Conservation (phyloP, 1,284 basidiomycete genomes). For the Leccinum subfulvum region DNA sequence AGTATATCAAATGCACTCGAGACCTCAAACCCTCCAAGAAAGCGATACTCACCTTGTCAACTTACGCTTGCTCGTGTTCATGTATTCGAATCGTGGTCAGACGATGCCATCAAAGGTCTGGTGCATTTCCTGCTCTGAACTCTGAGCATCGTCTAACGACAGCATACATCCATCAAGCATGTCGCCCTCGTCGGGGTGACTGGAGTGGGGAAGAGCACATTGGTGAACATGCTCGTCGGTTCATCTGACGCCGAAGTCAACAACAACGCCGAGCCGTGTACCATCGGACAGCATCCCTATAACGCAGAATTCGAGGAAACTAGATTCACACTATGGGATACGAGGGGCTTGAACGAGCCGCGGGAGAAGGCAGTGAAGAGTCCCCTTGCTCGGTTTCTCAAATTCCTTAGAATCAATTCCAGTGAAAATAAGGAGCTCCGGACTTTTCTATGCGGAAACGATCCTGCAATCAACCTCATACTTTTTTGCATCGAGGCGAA, state of each 20-base stretch:
- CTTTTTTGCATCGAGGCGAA: slow-evolving; percentile 18
- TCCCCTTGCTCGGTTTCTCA: slow-evolving; percentile 10
- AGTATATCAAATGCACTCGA: not conserved
- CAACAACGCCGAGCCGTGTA: slow-evolving; percentile 18
- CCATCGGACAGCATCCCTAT: slow-evolving; percentile 2
- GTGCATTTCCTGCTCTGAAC: not conserved
- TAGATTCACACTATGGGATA: slow-evolving; percentile 15
- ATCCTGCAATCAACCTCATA: slow-evolving; percentile 14
- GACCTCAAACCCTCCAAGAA: not conserved
- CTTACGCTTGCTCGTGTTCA: not conserved
- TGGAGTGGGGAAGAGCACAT: slow-evolving; percentile 23
- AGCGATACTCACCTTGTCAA: not conserved
- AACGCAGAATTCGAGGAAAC: not conserved
- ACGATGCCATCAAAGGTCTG: slow-evolving; percentile 8
- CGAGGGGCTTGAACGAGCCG: slow-evolving; percentile 18
- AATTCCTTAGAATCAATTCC: slow-evolving; percentile 1
- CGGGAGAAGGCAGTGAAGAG: not conserved
- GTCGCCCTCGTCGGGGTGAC: slow-evolving; percentile 15
- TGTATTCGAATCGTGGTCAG: not conserved
- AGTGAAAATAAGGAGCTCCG: slow-evolving; percentile 8
- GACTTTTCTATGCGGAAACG: slow-evolving; percentile 12
- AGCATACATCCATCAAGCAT: slow-evolving; percentile 7
- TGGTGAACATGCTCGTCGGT: slow-evolving; percentile 20
- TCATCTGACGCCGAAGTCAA: slow-evolving; percentile 5
- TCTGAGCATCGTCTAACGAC: slow-evolving; percentile 3